Base-by-base conservation (phyloP, 2,329 filamentous ascomycete genomes). In the Graphium sp. region DNA sequence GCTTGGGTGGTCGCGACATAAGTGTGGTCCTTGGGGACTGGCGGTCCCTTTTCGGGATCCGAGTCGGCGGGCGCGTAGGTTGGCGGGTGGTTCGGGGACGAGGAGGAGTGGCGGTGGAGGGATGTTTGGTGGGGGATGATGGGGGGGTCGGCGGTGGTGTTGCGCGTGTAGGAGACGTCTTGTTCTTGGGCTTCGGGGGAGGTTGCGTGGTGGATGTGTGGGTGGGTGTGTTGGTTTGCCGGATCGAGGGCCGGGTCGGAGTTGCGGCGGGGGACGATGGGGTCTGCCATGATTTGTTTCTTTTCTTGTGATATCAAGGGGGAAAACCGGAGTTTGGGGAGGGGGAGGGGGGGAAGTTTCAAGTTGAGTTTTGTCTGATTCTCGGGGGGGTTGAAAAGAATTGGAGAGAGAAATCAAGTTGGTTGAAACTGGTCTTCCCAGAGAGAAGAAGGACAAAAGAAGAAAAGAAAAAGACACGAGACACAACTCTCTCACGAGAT, bases 91-190 rank as follows among this genome's bases (percentile, higher is more conserved):
- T 25, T 19, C 7, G 18, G 21, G n/a, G 24, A 12, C 23, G 52
- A 45, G 37, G 51, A 58, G 32, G 43, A 53, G 30, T 39, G 37
- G 35, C 59, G 60, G 31, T 52, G 47, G 17, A 32, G 38, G 37
- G 36, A 47, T 34, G 26, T 42, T 37, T 53, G 45, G 12, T 43
- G 34, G 3, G 50, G 48, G 9, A 53, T 55, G 39, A 39, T 32
- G 13, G 35, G 31, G 5, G 43, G 41, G 37, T 62, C 46, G 8
- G 48, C 38, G 10, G 46, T 51, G 15, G 45, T 55, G 25, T 50
- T 54, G 28, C 51, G 52, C 20, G 60, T 52, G 40, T 68, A 68
- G 24, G 58, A 47, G 21, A 60, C 51, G 28, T 66, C 55, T 29
- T 50, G 36, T 36, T 51, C 37, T 22, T 48, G 38, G 21, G 49